phyloP scores from a whole-genome alignment of 1,139 yeast genomes.

The Nematodospora anomalae region DNA sequence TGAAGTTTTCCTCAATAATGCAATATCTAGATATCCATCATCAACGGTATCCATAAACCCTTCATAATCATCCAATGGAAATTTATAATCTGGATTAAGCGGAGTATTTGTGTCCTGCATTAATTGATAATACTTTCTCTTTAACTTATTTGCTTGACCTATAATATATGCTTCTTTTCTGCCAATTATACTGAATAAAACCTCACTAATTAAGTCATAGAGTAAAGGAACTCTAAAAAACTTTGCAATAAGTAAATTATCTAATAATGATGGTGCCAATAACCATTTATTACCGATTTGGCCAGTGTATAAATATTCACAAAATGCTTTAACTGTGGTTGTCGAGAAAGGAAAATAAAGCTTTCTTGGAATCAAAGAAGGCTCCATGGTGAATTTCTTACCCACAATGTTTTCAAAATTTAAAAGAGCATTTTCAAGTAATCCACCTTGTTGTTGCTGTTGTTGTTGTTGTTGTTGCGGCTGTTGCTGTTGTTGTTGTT shows the following conservation, averaged over 20 bases:
- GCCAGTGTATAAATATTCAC: conserved; percentile 75
- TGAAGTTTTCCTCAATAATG: conserved; percentile 49
- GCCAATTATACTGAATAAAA: conserved; percentile 66
- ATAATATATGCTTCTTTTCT: conserved; percentile 58
- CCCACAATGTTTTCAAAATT: conserved; percentile 39
- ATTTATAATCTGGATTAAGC: conserved; percentile 26
- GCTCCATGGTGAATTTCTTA: conserved; percentile 48
- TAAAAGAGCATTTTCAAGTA: conserved; percentile 32
- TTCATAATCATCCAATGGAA: conserved; percentile 61
- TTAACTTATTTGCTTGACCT: conserved; percentile 38
- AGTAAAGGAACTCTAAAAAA: conserved; percentile 66
- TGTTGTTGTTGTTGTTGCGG: neutral
- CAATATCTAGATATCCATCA: conserved; percentile 63
- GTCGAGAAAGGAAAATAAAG: conserved; percentile 68
- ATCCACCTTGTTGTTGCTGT: conserved; percentile 3
- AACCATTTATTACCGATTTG: conserved; percentile 76
- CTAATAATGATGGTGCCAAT: conserved; percentile 64
- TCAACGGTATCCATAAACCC: conserved; percentile 69
- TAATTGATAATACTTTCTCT: conserved; percentile 28
- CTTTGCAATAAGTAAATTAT: conserved; percentile 60
- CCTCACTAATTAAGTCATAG: conserved; percentile 67
- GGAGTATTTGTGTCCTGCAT: conserved; percentile 26
- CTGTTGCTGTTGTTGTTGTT: neutral
- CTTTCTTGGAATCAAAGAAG: conserved; percentile 63
- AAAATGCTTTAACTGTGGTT: conserved; percentile 58